phyloP scores from a whole-genome alignment of 441 rosid genomes.

The Adansonia madagascariensis region DNA sequence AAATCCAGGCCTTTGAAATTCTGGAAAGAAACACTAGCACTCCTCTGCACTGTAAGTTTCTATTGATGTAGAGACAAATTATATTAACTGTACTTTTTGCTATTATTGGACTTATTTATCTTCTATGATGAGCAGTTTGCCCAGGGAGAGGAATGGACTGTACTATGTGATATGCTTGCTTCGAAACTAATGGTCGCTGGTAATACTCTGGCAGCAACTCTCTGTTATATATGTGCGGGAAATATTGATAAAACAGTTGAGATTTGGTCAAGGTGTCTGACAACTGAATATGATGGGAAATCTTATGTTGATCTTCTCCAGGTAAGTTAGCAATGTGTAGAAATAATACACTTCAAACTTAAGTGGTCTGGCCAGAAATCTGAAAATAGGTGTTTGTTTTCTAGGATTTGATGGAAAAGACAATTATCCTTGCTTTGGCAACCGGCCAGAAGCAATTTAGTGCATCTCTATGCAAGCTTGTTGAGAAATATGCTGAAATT shows the following conservation, averaged over 20 bases:
- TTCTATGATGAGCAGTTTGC: conserved; percentile 70
- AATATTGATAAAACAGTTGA: conserved; percentile 97
- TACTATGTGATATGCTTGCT: conserved; percentile 84
- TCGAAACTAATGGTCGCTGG: conserved; percentile 78
- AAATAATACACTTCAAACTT: not conserved
- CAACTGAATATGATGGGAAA: conserved; percentile 66
- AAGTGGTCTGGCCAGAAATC: conserved; percentile 19
- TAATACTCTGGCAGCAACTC: conserved; percentile 59
- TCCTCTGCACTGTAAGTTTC: conserved; percentile 84
- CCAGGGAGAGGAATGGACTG: conserved; percentile 86
- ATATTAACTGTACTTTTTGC: not conserved
- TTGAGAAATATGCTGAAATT: conserved; percentile 98
- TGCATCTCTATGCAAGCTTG: conserved; percentile 94
- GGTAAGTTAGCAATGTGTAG: conserved; percentile 20
- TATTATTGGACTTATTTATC: conserved; percentile 18
- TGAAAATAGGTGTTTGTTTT: conserved; percentile 30
- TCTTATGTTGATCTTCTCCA: conserved; percentile 43
- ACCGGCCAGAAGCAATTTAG: conserved; percentile 92
- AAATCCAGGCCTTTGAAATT: conserved; percentile 76
- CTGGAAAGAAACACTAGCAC: conserved; percentile 99
- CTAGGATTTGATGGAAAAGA: conserved; percentile 99
- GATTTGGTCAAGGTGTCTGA: conserved; percentile 93
- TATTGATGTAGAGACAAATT: conserved; percentile 13
- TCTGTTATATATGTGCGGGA: conserved; percentile 95
- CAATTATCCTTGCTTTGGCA: conserved; percentile 95